Conservation (phyloP, 148 eudicot genomes). For the Polygonum aviculare region DNA sequence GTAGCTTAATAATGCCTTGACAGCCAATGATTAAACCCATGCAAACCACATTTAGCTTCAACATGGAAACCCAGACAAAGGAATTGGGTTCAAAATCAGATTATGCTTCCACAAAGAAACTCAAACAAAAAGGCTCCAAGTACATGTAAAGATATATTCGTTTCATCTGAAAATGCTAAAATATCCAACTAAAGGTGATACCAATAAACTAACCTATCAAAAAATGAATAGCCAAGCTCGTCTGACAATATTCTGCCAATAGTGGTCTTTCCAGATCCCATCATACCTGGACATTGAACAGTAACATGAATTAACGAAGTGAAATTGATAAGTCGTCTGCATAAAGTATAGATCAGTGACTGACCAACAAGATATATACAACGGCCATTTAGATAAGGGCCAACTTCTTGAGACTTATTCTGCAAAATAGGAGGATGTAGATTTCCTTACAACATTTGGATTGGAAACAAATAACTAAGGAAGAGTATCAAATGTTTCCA, state of each 20-base stretch:
- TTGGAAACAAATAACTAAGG: not conserved
- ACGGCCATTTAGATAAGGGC: conserved; percentile 51
- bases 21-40: not conserved
- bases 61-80: not conserved
- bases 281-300: conserved; percentile 64
- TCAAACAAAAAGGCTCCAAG: not conserved
- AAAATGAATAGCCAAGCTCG: conserved; percentile 70
- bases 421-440: conserved; percentile 31
- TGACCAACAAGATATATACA: conserved; percentile 95
- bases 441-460: not conserved
- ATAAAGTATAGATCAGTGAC: conserved; percentile 19
- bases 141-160: too few species aligned
- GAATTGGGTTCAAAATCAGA: not conserved
- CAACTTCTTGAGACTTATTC: conserved; percentile 60
- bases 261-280: conserved; percentile 99
- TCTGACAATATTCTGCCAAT: conserved; percentile 78
- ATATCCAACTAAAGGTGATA: not conserved
- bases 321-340: not conserved
- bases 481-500: not conserved
- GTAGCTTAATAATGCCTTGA: not conserved
- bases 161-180: too few species aligned
- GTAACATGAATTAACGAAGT: not conserved
- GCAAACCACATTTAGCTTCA: not conserved
- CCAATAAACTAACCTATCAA: conserved; percentile 50
- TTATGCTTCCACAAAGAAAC: not conserved